These are phyloP conservation scores for Corchorus capsularis DNA, from an alignment of 345 rosid genomes.

Conservation along the genomic window DNA sequence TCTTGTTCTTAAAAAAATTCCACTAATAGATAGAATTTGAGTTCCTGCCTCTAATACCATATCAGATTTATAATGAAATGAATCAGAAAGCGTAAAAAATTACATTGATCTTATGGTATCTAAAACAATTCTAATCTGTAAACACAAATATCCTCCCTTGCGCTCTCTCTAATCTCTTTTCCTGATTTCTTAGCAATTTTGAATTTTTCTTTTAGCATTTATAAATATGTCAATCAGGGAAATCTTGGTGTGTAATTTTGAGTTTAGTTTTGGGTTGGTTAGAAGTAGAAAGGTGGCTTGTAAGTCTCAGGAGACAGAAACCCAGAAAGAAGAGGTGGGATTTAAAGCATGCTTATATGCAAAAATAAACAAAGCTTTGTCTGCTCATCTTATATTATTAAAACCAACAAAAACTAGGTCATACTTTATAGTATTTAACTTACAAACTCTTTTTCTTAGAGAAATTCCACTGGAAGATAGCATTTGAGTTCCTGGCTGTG, in stretches of 20 bases:
- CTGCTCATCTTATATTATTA: neutral
- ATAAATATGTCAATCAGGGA: too few relatives aligned
- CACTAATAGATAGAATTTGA: neutral
- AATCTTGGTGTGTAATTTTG: too few relatives aligned
- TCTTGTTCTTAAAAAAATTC: neutral
- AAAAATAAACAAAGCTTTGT: neutral
- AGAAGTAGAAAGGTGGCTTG: conserved; percentile 29
- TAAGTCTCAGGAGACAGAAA: neutral
- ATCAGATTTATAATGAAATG: too few relatives aligned
- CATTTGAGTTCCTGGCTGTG: neutral
- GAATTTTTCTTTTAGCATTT: too few relatives aligned
- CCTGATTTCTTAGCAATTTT: too few relatives aligned
- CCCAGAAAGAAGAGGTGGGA: conserved; percentile 37
- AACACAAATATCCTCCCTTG: too few relatives aligned
- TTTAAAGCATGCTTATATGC: conserved; percentile 31
- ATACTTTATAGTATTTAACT: neutral
- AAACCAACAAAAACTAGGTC: neutral
- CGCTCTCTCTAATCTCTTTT: too few relatives aligned
- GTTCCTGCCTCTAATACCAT: neutral
- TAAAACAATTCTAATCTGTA: too few relatives aligned
- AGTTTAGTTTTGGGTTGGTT: too few relatives aligned
- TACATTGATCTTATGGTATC: too few relatives aligned
- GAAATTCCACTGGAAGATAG: neutral
- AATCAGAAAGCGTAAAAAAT: too few relatives aligned
- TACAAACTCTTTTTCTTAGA: neutral